These are phyloP conservation scores for Ustilago cynodontis DNA, from an alignment of 1,284 basidiomycete species.

Conservation along the genomic window DNA sequence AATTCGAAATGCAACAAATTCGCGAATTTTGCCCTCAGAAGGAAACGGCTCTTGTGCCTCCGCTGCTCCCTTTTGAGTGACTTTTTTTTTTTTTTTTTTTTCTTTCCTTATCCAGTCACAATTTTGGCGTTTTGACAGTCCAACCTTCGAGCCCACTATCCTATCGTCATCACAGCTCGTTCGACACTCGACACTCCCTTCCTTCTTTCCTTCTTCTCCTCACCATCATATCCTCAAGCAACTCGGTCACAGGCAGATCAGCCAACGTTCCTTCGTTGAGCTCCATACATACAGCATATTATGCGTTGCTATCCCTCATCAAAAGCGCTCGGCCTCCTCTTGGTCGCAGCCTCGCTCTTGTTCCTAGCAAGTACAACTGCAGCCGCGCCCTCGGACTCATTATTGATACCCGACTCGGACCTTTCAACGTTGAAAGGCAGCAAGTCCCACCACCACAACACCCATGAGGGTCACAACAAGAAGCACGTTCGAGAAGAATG, in stretches of 20 bases:
- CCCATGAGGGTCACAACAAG: conserved; percentile 12
- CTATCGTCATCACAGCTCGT: background rate
- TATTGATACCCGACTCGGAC: conserved; percentile 20
- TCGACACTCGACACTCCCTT: background rate
- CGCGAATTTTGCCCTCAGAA: background rate
- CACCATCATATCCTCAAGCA: conserved; percentile 8
- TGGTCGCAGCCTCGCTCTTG: conserved; percentile 32
- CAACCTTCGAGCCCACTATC: background rate
- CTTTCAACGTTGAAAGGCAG: conserved; percentile 17
- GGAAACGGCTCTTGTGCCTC: background rate
- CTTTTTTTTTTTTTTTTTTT: background rate
- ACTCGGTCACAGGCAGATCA: background rate
- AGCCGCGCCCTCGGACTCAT: conserved; percentile 10
- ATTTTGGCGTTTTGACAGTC: background rate
- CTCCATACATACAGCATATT: conserved; percentile 1
- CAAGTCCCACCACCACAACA: conserved; percentile 9
- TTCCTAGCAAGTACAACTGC: conserved; percentile 15
- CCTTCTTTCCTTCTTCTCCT: background rate
- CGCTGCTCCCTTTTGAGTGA: background rate
- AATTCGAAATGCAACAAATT: background rate
- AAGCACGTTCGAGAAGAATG: conserved; percentile 44
- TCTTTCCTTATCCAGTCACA: background rate
- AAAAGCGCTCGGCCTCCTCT: conserved; percentile 23
- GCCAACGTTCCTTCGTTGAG: conserved; percentile 4
- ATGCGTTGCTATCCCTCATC: conserved; percentile 30